Evolutionary conservation across 805 yeast species (phyloP), one percentile per base, ranked within the genome.

Genomic region (Candida hispaniensis): DNA sequence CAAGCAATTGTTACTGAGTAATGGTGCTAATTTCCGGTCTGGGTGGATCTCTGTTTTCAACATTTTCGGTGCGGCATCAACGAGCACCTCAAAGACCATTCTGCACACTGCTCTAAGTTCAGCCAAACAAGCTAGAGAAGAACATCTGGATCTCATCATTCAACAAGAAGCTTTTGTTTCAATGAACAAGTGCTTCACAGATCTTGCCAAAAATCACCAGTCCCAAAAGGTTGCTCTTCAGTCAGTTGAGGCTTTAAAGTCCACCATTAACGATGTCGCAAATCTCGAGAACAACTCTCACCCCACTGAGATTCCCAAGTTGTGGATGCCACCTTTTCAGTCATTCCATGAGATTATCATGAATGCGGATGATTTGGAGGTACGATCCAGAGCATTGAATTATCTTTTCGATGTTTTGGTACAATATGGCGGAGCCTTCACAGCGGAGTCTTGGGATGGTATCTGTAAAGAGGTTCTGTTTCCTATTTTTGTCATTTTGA

Each of bases 31-130:
- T 40, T 79, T 91, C 44, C 77, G 73, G 51, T 85, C 96, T 12
- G 99, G 99, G 28, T 91, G 99, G 99, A 72, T 71, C 41, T 75
- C 97, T 0, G 75, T 93, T 36, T 73, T 91, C 49, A 79, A 74
- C 15, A 79, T 82, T 2, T 69, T 88, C 44, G 71, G 76, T 4
- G 74, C 67, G 34, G 83, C 93, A 4, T 88, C 94, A 3, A 61
- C 60, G 30, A 75, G 70, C 13, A 46, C 49, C 2, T 34, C 46
- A n/a, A 85, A 75, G 45, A 46, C 65, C 5, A 60, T 79, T 41
- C 86, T 82, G 1, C 51, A 59, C 25, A 73, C 73, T 40, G 74
- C 86, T 0, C 79, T 68, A 52, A 68, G 71, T 17, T 64, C 79
- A 50, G 71, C 77, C 4, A 69, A 67, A 40, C 63, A 67, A 52